Evolutionary conservation across 164 flowering plant species (phyloP).

Genomic region (Euptelea pleiosperma): DNA sequence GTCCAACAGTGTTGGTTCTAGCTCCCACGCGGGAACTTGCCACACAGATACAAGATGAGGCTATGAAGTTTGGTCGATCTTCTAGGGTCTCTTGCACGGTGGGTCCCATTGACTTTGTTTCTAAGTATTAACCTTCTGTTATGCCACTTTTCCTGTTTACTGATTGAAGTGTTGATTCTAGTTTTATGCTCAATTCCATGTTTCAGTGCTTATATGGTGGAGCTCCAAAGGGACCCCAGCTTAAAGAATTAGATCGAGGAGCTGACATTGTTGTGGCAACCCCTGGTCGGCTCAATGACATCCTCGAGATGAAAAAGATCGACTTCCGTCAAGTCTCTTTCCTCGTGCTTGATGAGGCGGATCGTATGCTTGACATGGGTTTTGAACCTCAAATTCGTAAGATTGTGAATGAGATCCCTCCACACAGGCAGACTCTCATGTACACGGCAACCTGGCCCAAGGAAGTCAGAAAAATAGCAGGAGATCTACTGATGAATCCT

Average conservation of each 20-base stretch:
- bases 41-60: conserved; percentile 93
- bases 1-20: conserved; percentile 83
- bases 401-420: conserved; percentile 90
- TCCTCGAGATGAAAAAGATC: conserved; percentile 80
- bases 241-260: conserved; percentile 80
- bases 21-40: conserved; percentile 96
- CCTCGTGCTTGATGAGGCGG: conserved; percentile 95
- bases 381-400: conserved; percentile 96
- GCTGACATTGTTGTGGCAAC: conserved; percentile 93
- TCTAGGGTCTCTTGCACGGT: conserved; percentile 83
- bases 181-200: conserved; percentile 4
- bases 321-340: conserved; percentile 76
- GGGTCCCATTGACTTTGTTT: conserved; percentile 7
- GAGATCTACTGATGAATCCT: conserved; percentile 81
- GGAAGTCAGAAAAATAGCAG: conserved; percentile 87
- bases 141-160: neutral
- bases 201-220: conserved; percentile 93
- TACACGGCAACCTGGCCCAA: conserved; percentile 98
- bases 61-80: conserved; percentile 75
- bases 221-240: conserved; percentile 79
- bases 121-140: neutral
- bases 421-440: conserved; percentile 90
- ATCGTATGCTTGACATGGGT: conserved; percentile 98
- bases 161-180: neutral
- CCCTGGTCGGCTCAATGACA: conserved; percentile 95